Base-by-base conservation (phyloP, 768 basidiomycete species). In the Leccinum aurantiacum region DNA sequence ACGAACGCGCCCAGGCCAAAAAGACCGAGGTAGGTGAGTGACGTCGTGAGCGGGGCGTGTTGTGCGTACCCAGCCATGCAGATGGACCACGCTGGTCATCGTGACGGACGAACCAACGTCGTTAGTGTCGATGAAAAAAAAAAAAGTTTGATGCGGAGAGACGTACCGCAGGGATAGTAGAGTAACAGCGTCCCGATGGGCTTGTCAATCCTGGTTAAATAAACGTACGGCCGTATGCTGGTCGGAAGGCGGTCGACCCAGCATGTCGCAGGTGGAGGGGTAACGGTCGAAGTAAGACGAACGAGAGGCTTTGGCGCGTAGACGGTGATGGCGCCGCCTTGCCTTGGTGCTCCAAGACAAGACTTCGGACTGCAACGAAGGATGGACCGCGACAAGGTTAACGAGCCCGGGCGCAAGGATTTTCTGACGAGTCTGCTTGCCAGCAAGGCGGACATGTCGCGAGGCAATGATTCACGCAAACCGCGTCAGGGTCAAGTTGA, bases 111-210 rank as follows among this genome's bases (percentile, higher is more conserved):
- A 46, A 24, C 1, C 33, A 10, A 35, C 0, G 33, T 35, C 22
- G 37, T 58, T 37, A 58, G 54, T 24, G 25, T 35, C 15, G n/a
- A 15, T 24, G 27, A 11, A 7, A 27, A 19, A 44, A 44, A n/a
- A 44, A 44, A n/a, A 19, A n/a, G 31, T 33, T 11, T 7, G 27
- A 27, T 31, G 22, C 2, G 7, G 6, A 56, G 29, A 47, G 53
- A 84, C 88, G 66, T 57, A 97, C 96, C 84, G 73, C 97, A 98
- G 1, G 97, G 97, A 77, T 93, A 95, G 71, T 90, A 96, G 15
- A 99, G 80, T 14, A 99, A 75, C 49, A 95, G 77, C 0, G 93
- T 93, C 33, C 97, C 97, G 60, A 97, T 98, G 17, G 97, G 96
- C 71, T 98, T 99, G 78, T 99, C 95, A 41, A 96, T 81, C 57